Conservation (phyloP, 148 eudicot genomes). For the Rhododendron mucronatum region DNA sequence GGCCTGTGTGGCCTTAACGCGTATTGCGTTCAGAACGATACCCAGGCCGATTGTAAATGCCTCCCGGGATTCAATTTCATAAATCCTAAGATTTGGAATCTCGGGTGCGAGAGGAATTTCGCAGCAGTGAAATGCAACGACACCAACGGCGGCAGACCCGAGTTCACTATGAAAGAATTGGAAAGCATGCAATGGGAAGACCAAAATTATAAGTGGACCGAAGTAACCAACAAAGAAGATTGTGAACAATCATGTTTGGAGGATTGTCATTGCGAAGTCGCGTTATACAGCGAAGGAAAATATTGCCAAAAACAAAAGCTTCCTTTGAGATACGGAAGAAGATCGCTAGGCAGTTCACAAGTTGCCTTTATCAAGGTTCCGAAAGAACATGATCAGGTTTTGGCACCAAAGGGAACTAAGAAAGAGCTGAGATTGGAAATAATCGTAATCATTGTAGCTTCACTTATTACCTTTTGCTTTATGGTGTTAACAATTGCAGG, state of each 20-base stretch:
- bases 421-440: no score
- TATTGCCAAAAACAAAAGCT: conserved; percentile 15
- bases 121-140: background rate
- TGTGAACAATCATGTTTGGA: conserved; percentile 19
- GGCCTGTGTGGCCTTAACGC: conserved; percentile 13
- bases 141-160: background rate
- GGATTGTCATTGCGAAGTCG: conserved; percentile 30
- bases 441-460: no score
- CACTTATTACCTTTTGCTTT: no score
- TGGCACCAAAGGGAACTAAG: no score
- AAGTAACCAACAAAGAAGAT: background rate
- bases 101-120: background rate
- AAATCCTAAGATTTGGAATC: background rate
- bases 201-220: background rate
- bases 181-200: background rate
- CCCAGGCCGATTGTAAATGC: background rate
- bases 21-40: background rate
- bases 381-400: no score
- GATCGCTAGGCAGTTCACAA: no score
- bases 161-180: background rate
- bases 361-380: no score
- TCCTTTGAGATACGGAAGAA: no score
- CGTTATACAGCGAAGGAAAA: background rate
- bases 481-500: no score
- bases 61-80: conserved; percentile 7